Percentiles rank a stretch among this genome's conserved stretches.
phyloP scores from a whole-genome alignment of 148 eudicot genomes.

The Fagopyrum tataricum region DNA sequence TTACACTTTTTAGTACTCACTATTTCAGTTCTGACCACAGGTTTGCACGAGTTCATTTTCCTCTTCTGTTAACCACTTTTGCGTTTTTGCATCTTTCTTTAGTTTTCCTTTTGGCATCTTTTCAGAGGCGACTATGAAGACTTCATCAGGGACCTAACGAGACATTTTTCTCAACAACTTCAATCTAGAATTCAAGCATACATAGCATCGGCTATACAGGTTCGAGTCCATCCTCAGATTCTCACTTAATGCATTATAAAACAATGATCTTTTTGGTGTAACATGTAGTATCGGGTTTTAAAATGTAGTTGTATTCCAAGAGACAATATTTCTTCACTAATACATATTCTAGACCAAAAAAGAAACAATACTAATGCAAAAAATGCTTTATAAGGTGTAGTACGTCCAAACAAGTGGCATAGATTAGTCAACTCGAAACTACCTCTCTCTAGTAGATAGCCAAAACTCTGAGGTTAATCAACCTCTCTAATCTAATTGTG shows the following conservation, averaged over 20 bases:
- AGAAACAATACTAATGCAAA: no score
- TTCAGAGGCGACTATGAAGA: constrained; percentile 93
- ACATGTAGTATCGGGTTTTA: no score
- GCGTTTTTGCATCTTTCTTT: background rate
- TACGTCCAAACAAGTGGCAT: background rate
- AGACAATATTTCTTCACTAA: no score
- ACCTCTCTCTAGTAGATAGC: background rate
- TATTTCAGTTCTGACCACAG: constrained; percentile 73
- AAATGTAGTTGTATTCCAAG: no score
- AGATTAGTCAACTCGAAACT: background rate
- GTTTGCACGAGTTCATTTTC: constrained; percentile 26
- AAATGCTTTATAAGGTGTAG: no score
- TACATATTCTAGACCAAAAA: no score
- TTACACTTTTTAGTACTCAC: constrained; percentile 47
- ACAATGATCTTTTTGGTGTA: no score
- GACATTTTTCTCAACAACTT: constrained; percentile 55
- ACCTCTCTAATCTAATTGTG: no score
- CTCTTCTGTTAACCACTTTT: constrained; percentile 8
- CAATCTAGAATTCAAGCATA: constrained; percentile 67
- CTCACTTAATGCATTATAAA: no score
- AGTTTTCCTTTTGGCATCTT: background rate
- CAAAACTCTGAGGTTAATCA: no score
- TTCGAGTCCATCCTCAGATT: constrained; percentile 18
- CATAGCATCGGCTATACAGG: constrained; percentile 90
- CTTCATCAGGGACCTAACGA: constrained; percentile 69